Conservation (phyloP, 345 rosid genomes). For the Ailanthus altissimus region DNA sequence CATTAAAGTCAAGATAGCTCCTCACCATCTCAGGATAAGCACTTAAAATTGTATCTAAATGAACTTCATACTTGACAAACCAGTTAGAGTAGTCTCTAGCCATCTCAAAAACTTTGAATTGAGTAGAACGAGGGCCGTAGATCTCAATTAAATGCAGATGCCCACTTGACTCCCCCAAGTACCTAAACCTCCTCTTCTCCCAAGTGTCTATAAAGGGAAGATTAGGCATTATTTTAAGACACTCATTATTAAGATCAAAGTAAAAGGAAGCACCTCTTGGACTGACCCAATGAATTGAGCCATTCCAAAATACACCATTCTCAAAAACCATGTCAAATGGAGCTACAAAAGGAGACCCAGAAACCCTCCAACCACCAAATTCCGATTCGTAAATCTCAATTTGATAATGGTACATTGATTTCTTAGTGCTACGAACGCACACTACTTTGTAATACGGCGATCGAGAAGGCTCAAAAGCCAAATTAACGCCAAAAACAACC, state of each 20-base stretch:
- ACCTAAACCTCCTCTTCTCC: neutral
- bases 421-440: conserved; percentile 11
- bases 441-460: conserved; percentile 11
- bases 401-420: conserved; percentile 1
- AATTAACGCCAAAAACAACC: conserved; percentile 22
- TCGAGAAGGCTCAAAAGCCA: conserved; percentile 9
- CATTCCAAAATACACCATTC: neutral
- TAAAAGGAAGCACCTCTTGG: neutral
- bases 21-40: conserved; percentile 20
- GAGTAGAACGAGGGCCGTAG: neutral
- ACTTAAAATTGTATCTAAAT: neutral
- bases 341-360: neutral
- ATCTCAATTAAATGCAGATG: conserved; percentile 23
- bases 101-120: conserved; percentile 24
- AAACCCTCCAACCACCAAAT: neutral
- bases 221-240: neutral
- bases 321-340: neutral
- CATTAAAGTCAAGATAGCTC: neutral
- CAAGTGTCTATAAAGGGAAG: neutral
- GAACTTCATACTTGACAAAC: conserved; percentile 7
- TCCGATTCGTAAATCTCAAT: neutral
- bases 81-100: conserved; percentile 6
- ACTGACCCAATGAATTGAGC: neutral
- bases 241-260: neutral
- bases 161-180: neutral